A percentile compares a stretch with the other conserved stretches of the same genome.
phyloP scores from a whole-genome alignment of 2,329 filamentous ascomycete genomes.

The Alternaria arborescens region DNA sequence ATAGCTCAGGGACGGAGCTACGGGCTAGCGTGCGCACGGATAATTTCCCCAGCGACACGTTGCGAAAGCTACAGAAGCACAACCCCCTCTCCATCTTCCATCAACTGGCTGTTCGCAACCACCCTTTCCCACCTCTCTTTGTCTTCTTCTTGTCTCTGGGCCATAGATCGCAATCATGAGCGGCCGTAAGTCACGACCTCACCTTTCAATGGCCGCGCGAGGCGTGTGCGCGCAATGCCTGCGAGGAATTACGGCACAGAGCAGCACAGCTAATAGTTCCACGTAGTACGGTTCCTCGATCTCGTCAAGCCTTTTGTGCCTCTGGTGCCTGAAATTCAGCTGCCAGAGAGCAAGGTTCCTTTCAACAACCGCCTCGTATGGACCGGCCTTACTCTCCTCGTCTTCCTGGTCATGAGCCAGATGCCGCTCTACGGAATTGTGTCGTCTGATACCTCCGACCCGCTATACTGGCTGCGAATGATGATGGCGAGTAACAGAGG shows the following conservation, averaged over 20 bases:
- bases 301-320: slow-evolving; percentile 99
- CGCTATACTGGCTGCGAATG: slow-evolving; percentile 99
- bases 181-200: slow-evolving; percentile 61
- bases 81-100: slow-evolving; percentile 43
- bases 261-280: slow-evolving; percentile 33
- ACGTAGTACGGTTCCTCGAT: slow-evolving; percentile 95
- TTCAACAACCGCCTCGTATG: slow-evolving; percentile 83
- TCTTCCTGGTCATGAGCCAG: slow-evolving; percentile 99
- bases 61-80: slow-evolving; percentile 38
- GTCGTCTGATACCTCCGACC: slow-evolving; percentile 93
- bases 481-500: slow-evolving; percentile 99
- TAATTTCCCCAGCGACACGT: slow-evolving; percentile 42
- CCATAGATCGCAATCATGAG: slow-evolving; percentile 62
- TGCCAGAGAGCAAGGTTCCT: slow-evolving; percentile 93
- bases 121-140: slow-evolving; percentile 39
- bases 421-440: slow-evolving; percentile 98
- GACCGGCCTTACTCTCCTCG: slow-evolving; percentile 78
- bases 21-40: slow-evolving; percentile 30
- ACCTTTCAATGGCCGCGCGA: slow-evolving; percentile 34
- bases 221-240: slow-evolving; percentile 16
- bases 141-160: slow-evolving; percentile 45
- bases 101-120: slow-evolving; percentile 37
- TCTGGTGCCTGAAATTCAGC: slow-evolving; percentile 91
- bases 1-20: slow-evolving; percentile 40
- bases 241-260: slow-evolving; percentile 9